Conservation (phyloP, 495 filamentous ascomycete genomes). For the Hypomontagnella monticulosa region DNA sequence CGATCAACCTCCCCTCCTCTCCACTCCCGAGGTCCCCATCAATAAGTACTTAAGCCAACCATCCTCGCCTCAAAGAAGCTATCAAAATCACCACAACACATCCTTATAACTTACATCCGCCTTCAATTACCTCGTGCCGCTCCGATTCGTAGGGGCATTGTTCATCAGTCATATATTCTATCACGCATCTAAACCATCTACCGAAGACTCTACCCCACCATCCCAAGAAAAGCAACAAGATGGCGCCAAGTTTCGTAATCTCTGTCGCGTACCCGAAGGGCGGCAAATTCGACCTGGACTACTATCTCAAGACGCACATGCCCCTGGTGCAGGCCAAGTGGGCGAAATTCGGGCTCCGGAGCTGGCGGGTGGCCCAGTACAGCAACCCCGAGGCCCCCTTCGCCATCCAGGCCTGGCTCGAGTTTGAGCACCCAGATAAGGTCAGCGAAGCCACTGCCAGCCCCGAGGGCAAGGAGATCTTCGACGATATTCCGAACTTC, state of each 20-base stretch:
- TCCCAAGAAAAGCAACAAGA: background rate
- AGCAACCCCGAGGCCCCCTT: constrained; percentile 20
- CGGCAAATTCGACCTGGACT: constrained; percentile 41
- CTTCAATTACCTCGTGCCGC: too few species aligned
- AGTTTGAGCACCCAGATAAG: constrained; percentile 28
- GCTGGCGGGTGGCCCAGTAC: constrained; percentile 40
- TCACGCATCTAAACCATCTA: too few species aligned
- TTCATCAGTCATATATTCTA: too few species aligned
- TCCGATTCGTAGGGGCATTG: too few species aligned
- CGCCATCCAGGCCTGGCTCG: constrained; percentile 35
- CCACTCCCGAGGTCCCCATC: too few species aligned
- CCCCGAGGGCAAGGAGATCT: constrained; percentile 17
- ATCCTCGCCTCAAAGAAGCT: too few species aligned
- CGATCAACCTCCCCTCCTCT: too few species aligned
- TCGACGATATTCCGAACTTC: constrained; percentile 41
- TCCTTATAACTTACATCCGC: too few species aligned
- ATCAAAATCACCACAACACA: too few species aligned
- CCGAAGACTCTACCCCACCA: too few species aligned
- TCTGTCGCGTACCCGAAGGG: constrained; percentile 26
- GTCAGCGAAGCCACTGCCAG: constrained; percentile 5
- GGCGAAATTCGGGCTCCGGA: constrained; percentile 33
- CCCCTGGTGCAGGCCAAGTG: constrained; percentile 39
- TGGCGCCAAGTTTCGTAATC: background rate
- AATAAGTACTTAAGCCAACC: too few species aligned
- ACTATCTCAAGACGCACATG: constrained; percentile 40